Evolutionary conservation across 306 rosid genomes (phyloP).

Genomic region (Hylodesmum podocarpum): DNA sequence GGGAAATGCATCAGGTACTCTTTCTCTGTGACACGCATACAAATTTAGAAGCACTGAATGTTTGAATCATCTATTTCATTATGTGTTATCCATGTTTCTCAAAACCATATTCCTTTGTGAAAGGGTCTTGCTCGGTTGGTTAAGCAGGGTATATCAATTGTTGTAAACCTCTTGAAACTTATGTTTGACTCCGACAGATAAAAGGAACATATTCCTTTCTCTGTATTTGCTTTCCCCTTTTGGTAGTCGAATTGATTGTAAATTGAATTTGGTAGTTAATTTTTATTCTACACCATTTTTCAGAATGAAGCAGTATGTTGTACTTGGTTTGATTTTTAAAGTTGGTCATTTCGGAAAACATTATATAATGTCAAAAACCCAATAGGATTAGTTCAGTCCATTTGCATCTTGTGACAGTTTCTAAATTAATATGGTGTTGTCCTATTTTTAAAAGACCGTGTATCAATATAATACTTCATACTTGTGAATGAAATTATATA

Average conservation of each 20-base stretch:
- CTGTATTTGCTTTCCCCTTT: neutral
- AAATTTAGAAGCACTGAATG: neutral
- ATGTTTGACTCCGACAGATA: no score
- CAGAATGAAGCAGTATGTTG: neutral
- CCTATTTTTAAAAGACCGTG: neutral
- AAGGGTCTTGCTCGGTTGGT: no score
- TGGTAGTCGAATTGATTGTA: neutral
- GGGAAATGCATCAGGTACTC: slow-evolving; percentile 82
- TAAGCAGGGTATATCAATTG: no score
- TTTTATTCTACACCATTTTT: neutral
- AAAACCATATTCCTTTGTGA: neutral
- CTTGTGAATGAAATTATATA: neutral
- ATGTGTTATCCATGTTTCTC: neutral
- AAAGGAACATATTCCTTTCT: no score
- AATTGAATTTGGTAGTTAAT: neutral
- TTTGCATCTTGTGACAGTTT: neutral
- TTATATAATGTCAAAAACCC: neutral
- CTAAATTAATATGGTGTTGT: neutral
- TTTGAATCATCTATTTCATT: neutral
- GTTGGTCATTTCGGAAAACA: neutral
- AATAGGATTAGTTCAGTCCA: neutral
- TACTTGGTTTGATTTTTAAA: neutral
- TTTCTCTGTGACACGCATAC: neutral
- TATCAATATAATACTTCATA: no score
- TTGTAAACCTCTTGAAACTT: no score